Base-by-base conservation (phyloP, 1,284 basidiomycete species). In the Puccinia polysora region DNA sequence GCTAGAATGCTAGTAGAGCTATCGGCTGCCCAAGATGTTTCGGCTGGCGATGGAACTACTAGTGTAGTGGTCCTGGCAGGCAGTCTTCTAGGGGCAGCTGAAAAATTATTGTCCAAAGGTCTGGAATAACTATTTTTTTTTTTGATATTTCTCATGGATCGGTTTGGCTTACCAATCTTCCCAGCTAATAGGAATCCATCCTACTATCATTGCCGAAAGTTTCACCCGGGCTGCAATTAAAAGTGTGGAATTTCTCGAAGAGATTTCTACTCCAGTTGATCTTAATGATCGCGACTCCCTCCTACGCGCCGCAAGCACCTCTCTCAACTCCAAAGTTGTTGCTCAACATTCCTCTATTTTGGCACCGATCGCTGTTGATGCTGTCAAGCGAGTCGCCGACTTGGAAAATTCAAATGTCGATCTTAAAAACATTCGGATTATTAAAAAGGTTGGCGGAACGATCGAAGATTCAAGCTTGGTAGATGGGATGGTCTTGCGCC, bases 1-100 rank as follows among this genome's bases (percentile, higher is more conserved):
- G 96, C 96, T 30, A 90, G 95, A 81, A 99, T 99, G 96, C 85
- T 97, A 62, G 96, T 98, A 74, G 96, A 99, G 83, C 85, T 99
- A 34, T 97, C 95, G 58, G 89, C 90, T 70, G 96, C 96, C 23
- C 96, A 99, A 84, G 96, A 99, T 81, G 87, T 98, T 65, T 96
- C 98, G 81, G 96, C 96, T 25, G 96, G 96, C 75, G 96, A 99
- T 81, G 96, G 96, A 28, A 99, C 96, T n/a, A 99, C 96, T 12
- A 90, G 89, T 47, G 96, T 99, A 25, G 96, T 99, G 52, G 93
- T 99, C 23, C 84, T 98, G 47, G 96, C 96, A 40, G 96, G 96
- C 65, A 90, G 88, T 77, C 83, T 99, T 55, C 84, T 99, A 2
- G 89, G 89, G 60, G 94, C 94, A 30, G 94, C 96, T 25, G 96